Conservation (phyloP, 257 asterid genomes). For the Rhazya stricta region DNA sequence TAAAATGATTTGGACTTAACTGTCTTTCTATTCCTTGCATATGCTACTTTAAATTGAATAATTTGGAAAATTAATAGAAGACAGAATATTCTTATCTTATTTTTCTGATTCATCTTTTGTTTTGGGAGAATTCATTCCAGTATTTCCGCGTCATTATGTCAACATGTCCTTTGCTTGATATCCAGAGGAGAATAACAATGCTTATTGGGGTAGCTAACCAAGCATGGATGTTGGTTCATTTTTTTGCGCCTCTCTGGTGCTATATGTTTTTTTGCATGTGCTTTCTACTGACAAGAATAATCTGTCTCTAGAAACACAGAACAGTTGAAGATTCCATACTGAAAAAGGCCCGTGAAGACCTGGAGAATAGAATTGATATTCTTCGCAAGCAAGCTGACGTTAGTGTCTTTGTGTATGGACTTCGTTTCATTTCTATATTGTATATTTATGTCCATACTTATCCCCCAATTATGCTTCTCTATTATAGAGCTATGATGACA, state of each 20-base stretch:
- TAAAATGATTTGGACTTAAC: background rate
- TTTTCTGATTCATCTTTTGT: background rate
- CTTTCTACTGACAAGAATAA: background rate
- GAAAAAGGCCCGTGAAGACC: constrained; percentile 78
- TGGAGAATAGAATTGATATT: constrained; percentile 79
- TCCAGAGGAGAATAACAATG: background rate
- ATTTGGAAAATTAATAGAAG: background rate
- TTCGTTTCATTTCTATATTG: constrained; percentile 17
- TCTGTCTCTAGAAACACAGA: constrained; percentile 48
- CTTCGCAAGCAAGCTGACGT: constrained; percentile 93
- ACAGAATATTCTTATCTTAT: background rate
- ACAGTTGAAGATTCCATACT: constrained; percentile 57
- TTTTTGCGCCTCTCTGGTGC: constrained; percentile 2
- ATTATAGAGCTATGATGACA: constrained; percentile 78
- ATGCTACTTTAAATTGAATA: background rate
- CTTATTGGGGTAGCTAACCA: background rate
- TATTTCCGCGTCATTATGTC: background rate
- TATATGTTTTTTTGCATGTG: constrained; percentile 7
- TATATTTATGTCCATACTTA: constrained; percentile 20
- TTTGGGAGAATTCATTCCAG: background rate
- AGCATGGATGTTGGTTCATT: background rate
- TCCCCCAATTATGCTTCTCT: constrained; percentile 16
- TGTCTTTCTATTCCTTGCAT: background rate
- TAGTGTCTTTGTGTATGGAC: constrained; percentile 13
- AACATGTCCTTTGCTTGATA: background rate